Conservation (phyloP, 139 green algal species). For the Eudorina sp. region DNA sequence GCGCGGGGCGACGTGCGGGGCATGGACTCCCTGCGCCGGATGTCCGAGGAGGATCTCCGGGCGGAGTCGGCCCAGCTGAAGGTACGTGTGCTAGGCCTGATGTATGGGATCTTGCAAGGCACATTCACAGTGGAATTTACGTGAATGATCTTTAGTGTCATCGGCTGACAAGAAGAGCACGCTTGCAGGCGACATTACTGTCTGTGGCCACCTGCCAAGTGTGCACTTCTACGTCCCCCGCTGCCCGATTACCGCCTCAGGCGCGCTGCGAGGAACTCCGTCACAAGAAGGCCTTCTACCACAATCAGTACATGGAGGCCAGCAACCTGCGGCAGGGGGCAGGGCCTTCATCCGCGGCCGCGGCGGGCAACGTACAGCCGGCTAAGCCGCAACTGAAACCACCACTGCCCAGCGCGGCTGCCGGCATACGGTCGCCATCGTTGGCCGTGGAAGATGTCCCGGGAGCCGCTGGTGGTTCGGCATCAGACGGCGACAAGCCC, state of each 20-base stretch:
- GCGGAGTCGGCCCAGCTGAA: neutral
- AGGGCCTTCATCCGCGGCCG: neutral
- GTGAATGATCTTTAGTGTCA: neutral
- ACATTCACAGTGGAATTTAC: neutral
- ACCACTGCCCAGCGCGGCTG: too few species aligned
- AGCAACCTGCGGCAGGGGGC: neutral
- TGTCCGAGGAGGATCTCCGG: constrained; percentile 26
- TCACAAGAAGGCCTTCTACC: constrained; percentile 5
- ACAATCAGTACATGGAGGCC: constrained; percentile 46
- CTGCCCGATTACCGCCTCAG: neutral
- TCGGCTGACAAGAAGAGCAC: too few species aligned
- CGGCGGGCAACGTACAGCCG: too few species aligned
- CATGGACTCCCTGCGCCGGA: constrained; percentile 3
- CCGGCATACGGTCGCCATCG: too few species aligned
- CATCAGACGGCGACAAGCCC: too few species aligned
- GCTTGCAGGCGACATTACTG: too few species aligned
- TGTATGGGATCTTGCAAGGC: too few species aligned
- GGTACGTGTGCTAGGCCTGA: neutral
- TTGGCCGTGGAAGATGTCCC: too few species aligned
- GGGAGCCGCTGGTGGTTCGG: too few species aligned
- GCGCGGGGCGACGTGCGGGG: neutral
- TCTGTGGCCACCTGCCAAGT: too few species aligned
- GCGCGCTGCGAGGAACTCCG: constrained; percentile 6
- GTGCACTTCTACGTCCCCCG: neutral
- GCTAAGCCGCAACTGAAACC: too few species aligned